Percentiles rank a stretch among this genome's conserved stretches.
Conservation (phyloP, 140 eudicot genomes). For the Anethum foeniculum region DNA sequence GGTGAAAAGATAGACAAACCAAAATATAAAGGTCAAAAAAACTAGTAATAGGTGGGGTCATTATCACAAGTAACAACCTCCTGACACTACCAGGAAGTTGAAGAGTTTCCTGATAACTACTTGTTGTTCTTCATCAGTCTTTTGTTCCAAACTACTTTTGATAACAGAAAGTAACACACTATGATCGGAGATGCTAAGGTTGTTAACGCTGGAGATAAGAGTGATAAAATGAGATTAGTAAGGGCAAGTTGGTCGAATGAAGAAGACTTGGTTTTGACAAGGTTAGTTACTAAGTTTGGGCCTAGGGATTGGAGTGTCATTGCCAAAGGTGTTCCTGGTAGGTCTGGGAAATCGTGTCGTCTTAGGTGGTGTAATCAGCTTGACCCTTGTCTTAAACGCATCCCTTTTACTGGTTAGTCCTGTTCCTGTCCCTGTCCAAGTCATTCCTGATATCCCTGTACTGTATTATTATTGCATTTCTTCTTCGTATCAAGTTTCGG, state of each 20-base stretch:
- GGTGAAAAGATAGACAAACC: too few species aligned
- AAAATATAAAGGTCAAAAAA: too few species aligned
- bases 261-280: conserved; percentile 20
- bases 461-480: background rate
- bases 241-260: conserved; percentile 26
- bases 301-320: conserved; percentile 31
- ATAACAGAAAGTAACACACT: background rate
- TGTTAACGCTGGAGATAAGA: background rate
- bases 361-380: conserved; percentile 12
- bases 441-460: background rate
- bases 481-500: background rate
- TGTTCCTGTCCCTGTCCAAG: background rate
- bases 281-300: conserved; percentile 26
- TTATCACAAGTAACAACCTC: background rate
- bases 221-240: background rate
- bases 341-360: conserved; percentile 23
- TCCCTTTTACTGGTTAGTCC: conserved; percentile 10
- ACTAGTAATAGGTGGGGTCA: background rate
- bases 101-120: background rate
- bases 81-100: background rate
- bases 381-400: conserved; percentile 13
- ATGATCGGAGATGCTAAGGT: background rate
- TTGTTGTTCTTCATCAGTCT: background rate
- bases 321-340: conserved; percentile 29
- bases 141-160: background rate